Base-by-base conservation (phyloP, 1,139 yeast genomes). In the Lodderomyces orthopsilosis region DNA sequence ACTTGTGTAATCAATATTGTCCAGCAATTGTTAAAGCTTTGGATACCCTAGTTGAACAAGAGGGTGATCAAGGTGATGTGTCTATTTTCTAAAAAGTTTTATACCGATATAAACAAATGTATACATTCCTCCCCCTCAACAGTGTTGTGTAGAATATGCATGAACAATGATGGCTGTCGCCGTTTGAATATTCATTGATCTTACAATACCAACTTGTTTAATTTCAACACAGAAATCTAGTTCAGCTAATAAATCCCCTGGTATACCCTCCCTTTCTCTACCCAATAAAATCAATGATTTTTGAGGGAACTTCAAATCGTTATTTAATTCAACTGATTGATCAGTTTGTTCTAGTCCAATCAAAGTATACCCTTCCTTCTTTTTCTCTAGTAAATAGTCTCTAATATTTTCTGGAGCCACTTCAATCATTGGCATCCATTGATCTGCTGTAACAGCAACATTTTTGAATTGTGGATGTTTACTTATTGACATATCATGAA, bases 121-220 rank as follows among this genome's bases (percentile, higher is more conserved):
- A 10, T 24, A 4, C n/a, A 24, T 18, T 33, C 22, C 13, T 12
- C 24, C 3, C 36, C 27, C 13, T 48, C 50, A 73, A 53, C 76
- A 75, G 58, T 87, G 90, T 58, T 89, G 95, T 10, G 81, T 69
- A 1, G 96, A 82, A 57, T 91, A 91, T 0, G 96, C 94, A 61
- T 91, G 95, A 4, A 88, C 96, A 35, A 90, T 80, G 23, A 91
- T 90, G 0, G 98, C 97, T 1, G 97, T 84, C 1, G 97, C 98
- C 0, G 98, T 91, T 65, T 91, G 98, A 49, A 91, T 90, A 58
- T 91, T 91, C 98, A 91, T 90, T 2, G 96, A 88, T 53, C 98
- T 74, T 38, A 91, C 81, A 17, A 90, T 91, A 10, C 98, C 98
- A 28, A 83, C 85, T 59, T 91, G 98, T 57, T 89, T 87, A 55